A percentile compares a stretch with the other conserved stretches of the same genome.
phyloP scores from a whole-genome alignment of 495 filamentous ascomycete species.

The Neurospora sp. region DNA sequence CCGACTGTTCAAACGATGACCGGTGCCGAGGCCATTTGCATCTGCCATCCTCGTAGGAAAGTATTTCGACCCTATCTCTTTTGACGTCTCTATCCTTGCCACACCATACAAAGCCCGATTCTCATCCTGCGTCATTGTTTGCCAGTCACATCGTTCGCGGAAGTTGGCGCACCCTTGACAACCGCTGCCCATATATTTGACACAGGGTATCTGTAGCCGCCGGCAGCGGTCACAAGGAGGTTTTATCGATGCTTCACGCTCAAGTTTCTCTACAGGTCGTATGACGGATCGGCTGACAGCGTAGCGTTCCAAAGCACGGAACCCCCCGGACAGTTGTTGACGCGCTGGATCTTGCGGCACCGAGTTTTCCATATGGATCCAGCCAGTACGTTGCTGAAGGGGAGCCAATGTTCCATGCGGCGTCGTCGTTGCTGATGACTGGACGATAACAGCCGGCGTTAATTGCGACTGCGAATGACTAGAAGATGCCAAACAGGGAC shows the following conservation, averaged over 20 bases:
- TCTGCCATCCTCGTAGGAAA: background rate
- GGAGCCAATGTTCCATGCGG: background rate
- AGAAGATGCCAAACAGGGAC: background rate
- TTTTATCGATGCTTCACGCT: slow-evolving; percentile 57
- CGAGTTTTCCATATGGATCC: slow-evolving; percentile 4
- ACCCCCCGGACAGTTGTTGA: background rate
- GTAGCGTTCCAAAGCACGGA: background rate
- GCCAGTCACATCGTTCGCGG: slow-evolving; percentile 79
- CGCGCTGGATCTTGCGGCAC: slow-evolving; percentile 14
- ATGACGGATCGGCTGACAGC: slow-evolving; percentile 50
- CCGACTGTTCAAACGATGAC: background rate
- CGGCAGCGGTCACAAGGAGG: slow-evolving; percentile 81
- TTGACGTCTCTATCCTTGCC: background rate
- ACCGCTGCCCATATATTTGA: slow-evolving; percentile 67
- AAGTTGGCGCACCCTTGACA: slow-evolving; percentile 84
- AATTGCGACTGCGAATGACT: background rate
- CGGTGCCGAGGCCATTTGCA: background rate
- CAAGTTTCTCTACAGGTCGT: slow-evolving; percentile 63
- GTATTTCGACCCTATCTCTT: background rate
- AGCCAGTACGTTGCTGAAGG: background rate
- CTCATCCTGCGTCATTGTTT: slow-evolving; percentile 57
- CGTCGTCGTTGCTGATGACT: slow-evolving; percentile 1
- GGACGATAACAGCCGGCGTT: background rate
- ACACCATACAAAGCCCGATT: slow-evolving; percentile 28
- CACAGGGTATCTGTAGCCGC: slow-evolving; percentile 66